phyloP scores from a whole-genome alignment of 2,329 filamentous ascomycete species.

The Fusarium poae region DNA sequence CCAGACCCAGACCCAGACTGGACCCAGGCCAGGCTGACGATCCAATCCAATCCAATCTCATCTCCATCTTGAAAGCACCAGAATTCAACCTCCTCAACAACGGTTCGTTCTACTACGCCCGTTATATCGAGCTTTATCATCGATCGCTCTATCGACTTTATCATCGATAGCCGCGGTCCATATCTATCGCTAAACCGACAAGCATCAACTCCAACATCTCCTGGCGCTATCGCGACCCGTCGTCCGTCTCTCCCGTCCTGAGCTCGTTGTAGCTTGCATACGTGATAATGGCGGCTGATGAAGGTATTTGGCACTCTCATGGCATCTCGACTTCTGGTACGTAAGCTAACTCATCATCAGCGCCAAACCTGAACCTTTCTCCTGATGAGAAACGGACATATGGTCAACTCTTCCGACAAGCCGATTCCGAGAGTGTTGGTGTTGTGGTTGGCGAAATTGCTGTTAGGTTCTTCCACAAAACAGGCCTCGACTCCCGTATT shows the following conservation, averaged over 20 bases:
- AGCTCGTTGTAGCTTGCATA: conserved; percentile 48
- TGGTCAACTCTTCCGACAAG: conserved; percentile 91
- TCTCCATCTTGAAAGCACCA: conserved; percentile 42
- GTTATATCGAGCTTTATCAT: conserved; percentile 23
- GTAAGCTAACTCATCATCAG: conserved; percentile 56
- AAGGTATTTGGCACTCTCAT: conserved; percentile 37
- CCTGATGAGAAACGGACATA: conserved; percentile 94
- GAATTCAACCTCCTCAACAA: conserved; percentile 39
- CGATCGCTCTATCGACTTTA: conserved; percentile 19
- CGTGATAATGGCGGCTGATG: conserved; percentile 50
- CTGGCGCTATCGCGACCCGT: conserved; percentile 31
- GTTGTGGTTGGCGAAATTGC: conserved; percentile 96
- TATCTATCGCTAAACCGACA: conserved; percentile 10
- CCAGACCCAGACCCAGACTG: conserved; percentile 27
- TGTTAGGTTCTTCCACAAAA: conserved; percentile 98
- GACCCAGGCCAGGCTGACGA: conserved; percentile 39
- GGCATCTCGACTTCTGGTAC: conserved; percentile 1
- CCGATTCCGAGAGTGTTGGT: conserved; percentile 90
- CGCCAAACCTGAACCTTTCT: conserved; percentile 84
- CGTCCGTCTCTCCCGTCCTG: conserved; percentile 39
- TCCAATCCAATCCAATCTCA: conserved; percentile 41
- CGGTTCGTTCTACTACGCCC: conserved; percentile 10
- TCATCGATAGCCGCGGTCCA: conserved; percentile 10
- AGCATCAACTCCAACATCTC: conserved; percentile 13
- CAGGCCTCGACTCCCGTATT: conserved; percentile 84